Percentiles rank a stretch among this genome's conserved stretches.
phyloP scores from a whole-genome alignment of 2,329 filamentous ascomycete genomes.

The Trichoderma sp. region DNA sequence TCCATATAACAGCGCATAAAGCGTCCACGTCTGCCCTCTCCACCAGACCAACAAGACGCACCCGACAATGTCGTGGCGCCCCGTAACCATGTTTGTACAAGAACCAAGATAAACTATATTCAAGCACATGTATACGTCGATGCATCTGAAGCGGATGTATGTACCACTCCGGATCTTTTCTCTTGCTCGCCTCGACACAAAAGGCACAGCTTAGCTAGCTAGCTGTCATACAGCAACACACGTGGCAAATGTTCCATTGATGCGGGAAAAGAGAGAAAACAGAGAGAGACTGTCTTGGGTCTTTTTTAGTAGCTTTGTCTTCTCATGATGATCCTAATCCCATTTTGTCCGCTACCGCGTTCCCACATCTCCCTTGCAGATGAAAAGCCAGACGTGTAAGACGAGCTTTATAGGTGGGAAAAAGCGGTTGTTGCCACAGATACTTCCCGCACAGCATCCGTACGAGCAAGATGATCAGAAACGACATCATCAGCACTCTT shows the following conservation, averaged over 20 bases:
- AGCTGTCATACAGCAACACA: not conserved
- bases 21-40: not conserved
- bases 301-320: not conserved
- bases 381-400: not conserved
- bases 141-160: not conserved
- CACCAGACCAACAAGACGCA: not conserved
- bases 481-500: not conserved
- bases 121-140: not conserved
- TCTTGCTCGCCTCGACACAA: not conserved
- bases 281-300: not conserved
- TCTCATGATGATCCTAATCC: not conserved
- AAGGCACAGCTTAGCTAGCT: not conserved
- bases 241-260: not conserved
- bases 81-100: not conserved
- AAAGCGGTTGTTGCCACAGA: not conserved
- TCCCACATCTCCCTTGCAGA: too few species aligned
- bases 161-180: not conserved
- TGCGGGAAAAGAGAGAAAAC: not conserved
- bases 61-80: not conserved
- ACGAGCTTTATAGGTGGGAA: not conserved
- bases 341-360: too few species aligned
- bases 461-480: too few species aligned
- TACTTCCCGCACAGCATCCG: not conserved
- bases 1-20: conserved; percentile 12
- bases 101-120: not conserved